These are phyloP conservation scores for Kitagawia praeruptora DNA, from an alignment of 129 eudicot species.

Conservation along the genomic window DNA sequence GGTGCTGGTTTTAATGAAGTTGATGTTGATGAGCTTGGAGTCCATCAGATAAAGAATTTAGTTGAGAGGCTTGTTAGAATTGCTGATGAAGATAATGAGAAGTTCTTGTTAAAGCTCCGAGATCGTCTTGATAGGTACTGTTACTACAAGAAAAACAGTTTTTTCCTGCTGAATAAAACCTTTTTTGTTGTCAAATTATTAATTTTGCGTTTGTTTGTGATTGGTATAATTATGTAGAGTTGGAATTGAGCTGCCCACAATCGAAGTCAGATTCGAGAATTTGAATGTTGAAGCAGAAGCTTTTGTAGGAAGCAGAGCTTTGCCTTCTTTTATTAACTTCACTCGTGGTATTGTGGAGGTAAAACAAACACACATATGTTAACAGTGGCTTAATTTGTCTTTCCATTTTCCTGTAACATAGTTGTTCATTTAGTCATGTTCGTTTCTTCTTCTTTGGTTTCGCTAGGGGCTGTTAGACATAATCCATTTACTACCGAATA, in stretches of 20 bases:
- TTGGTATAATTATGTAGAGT: slow-evolving; percentile 32
- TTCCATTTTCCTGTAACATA: neutral
- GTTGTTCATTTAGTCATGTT: neutral
- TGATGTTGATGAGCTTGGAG: slow-evolving; percentile 50
- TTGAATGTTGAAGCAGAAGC: slow-evolving; percentile 60
- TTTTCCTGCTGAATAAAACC: no score
- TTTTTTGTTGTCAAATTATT: neutral
- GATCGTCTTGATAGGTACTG: slow-evolving; percentile 47
- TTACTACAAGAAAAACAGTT: no score
- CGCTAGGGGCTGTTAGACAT: slow-evolving; percentile 32
- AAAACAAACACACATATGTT: neutral
- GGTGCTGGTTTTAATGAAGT: slow-evolving; percentile 41
- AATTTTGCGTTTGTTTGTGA: neutral
- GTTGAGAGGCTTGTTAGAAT: slow-evolving; percentile 52
- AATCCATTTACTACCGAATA: slow-evolving; percentile 44
- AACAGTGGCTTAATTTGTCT: neutral
- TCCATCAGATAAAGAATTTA: slow-evolving; percentile 33
- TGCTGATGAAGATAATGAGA: slow-evolving; percentile 65
- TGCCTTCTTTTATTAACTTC: slow-evolving; percentile 61
- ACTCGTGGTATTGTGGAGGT: slow-evolving; percentile 46
- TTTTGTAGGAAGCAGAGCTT: slow-evolving; percentile 65
- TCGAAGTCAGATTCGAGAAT: slow-evolving; percentile 68
- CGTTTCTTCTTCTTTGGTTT: neutral
- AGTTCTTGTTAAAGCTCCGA: slow-evolving; percentile 50
- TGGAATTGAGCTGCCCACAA: slow-evolving; percentile 73